Base-by-base conservation (phyloP, 2,329 filamentous ascomycete genomes). In the Chrysoporthe austroafricana region DNA sequence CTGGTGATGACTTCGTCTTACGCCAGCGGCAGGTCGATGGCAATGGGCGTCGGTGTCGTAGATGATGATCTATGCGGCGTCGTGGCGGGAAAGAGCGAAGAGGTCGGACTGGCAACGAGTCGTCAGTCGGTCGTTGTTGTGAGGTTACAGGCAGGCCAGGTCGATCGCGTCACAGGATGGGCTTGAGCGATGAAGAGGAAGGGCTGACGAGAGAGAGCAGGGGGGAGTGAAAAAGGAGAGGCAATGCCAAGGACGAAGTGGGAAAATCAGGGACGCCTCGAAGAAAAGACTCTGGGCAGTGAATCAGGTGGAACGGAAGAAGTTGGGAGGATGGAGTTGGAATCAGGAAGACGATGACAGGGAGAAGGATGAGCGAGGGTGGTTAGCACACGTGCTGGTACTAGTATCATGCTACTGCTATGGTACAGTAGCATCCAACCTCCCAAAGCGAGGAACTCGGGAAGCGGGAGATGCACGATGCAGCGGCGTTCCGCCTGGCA, bases 281-380 rank as follows among this genome's bases (percentile, higher is more conserved):
- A 26, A 7, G 3, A 21, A 52, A 39, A 39, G 36, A 39, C 36
- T 7, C 36, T 9, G 36, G 9, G 36, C 36, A 9, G 36, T 39
- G 36, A 9, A 9, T 26, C 26, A 26, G 2, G 26, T 26, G 26
- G 2, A 26, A 26, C 26, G 26, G 26, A 26, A 26, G 26, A 26
- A 26, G 26, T 26, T 26, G 26, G 26, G 26, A 52, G 32, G 48
- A 21, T 52, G 48, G 48, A 52, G 48, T 52, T 21, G 48, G 48
- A 32, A 52, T 52, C 9, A 52, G 48, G 48, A 52, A 26, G 48
- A 52, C 26, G 50, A 54, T 54, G 50, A 54, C 21, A 21, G 32
- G 50, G 50, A 54, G 50, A 52, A 21, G 48, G 21, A 21, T 11
- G n/a, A 52, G n/a, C 48, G 48, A 52, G 48, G 48, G n/a, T 52